These are phyloP conservation scores for Pichia sp. DNA, from an alignment of 1,139 yeast genomes.

Conservation along the genomic window DNA sequence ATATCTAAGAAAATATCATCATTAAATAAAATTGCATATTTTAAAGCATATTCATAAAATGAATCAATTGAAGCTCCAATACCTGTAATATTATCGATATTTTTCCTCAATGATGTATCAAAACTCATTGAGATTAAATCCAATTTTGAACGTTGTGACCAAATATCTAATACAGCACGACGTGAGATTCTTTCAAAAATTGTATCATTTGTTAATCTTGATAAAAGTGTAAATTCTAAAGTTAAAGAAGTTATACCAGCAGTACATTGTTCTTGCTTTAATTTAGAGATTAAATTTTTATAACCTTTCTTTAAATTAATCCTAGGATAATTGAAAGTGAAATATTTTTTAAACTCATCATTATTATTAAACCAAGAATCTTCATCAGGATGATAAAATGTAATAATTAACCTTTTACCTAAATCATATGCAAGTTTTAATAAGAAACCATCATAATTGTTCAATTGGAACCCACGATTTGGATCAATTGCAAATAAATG, in stretches of 20 bases:
- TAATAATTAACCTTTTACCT: slow-evolving; percentile 59
- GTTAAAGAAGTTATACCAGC: slow-evolving; percentile 84
- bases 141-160: slow-evolving; percentile 57
- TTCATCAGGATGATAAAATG: slow-evolving; percentile 44
- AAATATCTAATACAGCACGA: slow-evolving; percentile 58
- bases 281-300: slow-evolving; percentile 33
- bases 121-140: slow-evolving; percentile 75
- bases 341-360: neutral
- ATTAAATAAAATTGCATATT: slow-evolving; percentile 64
- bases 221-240: slow-evolving; percentile 68
- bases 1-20: slow-evolving; percentile 54
- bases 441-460: slow-evolving; percentile 60
- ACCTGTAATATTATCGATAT: slow-evolving; percentile 64
- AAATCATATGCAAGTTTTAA: slow-evolving; percentile 63
- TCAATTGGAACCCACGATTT: slow-evolving; percentile 36
- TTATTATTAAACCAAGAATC: slow-evolving; percentile 30
- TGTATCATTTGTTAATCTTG: slow-evolving; percentile 65
- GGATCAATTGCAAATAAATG: slow-evolving; percentile 68
- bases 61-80: slow-evolving; percentile 94
- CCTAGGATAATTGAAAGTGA: slow-evolving; percentile 58
- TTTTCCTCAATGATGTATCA: slow-evolving; percentile 39
- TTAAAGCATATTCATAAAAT: slow-evolving; percentile 81
- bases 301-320: slow-evolving; percentile 55
- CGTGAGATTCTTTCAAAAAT: slow-evolving; percentile 59
- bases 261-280: slow-evolving; percentile 65